Evolutionary conservation across 2,329 filamentous ascomycete species (phyloP), one percentile per base, ranked within the genome.

Genomic region (Fusarium guadeloupense): DNA sequence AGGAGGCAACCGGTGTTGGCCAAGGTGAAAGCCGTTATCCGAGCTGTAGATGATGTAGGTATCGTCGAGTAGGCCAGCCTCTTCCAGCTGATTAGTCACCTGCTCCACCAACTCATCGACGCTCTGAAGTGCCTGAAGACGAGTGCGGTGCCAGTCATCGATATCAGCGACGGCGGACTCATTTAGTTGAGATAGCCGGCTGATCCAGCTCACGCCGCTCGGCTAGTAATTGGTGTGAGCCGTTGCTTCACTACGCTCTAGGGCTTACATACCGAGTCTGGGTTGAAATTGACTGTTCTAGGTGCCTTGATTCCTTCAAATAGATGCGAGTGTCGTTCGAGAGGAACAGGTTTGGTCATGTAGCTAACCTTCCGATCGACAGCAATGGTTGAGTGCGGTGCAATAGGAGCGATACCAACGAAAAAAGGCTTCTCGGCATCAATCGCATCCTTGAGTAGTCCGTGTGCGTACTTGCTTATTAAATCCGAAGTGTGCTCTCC

Each of bases 211-310:
- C n/a, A 78, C 82, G n/a, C 70, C 63, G 9, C 71, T 73, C 2
- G 69, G 65, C 70, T 72, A 5, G 4, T 2, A 6, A 14, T 14
- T 1, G 3, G 6, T 20, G 16, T 62, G 2, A 50, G 47, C 9
- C 20, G 8, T 57, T n/a, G 42, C 52, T 28, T 45, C 8, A 28
- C 21, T 12, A 9, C 12, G 13, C 8, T 16, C 17, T 2, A 21
- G 31, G 13, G 21, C 1, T 5, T 3, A 69, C 75, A 31, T 71
- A 84, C 83, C 59, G 77, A 74, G 4, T 85, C 80, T 0, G 89
- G 88, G 63, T 92, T 92, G 73, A 91, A 92, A 69, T 86, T 85
- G 0, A 78, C 75, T 0, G 82, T 86, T 9, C 89, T 78, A 0
- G 89, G 89, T 0, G 90, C 82, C 19, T 78, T 82, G 0, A 78